Conservation (phyloP, 441 rosid genomes). For the Omphalea diandra region DNA sequence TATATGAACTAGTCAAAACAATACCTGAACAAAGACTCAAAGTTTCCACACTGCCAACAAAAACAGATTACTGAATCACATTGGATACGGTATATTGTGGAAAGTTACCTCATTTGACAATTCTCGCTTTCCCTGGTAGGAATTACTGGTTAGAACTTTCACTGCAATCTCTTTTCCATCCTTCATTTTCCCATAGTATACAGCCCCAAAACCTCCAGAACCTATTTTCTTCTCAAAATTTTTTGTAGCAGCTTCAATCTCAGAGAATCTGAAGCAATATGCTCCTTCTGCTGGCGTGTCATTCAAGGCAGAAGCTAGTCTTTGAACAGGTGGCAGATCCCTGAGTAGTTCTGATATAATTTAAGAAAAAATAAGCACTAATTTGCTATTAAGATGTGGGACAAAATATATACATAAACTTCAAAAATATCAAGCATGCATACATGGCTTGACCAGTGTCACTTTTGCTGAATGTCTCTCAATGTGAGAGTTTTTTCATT, state of each 20-base stretch:
- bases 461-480: no score
- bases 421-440: conserved; percentile 12
- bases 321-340: conserved; percentile 48
- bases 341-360: conserved; percentile 37
- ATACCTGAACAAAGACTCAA: neutral
- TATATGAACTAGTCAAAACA: neutral
- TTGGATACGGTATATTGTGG: neutral
- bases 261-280: conserved; percentile 68
- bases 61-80: neutral
- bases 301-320: conserved; percentile 49
- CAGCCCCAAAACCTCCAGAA: conserved; percentile 97
- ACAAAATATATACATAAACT: conserved; percentile 6
- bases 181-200: conserved; percentile 72
- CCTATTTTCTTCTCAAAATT: conserved; percentile 84
- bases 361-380: conserved; percentile 22
- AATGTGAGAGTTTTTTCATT: no score
- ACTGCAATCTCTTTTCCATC: conserved; percentile 97
- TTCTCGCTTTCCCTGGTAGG: conserved; percentile 93
- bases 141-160: conserved; percentile 71
- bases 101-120: conserved; percentile 81
- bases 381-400: conserved; percentile 3
- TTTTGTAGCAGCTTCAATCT: conserved; percentile 83
- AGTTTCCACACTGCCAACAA: conserved; percentile 5
- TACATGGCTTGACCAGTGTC: conserved; percentile 52
- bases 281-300: conserved; percentile 75